Base-by-base conservation (phyloP, 1,139 yeast species). In the Candida labiduridarum region DNA sequence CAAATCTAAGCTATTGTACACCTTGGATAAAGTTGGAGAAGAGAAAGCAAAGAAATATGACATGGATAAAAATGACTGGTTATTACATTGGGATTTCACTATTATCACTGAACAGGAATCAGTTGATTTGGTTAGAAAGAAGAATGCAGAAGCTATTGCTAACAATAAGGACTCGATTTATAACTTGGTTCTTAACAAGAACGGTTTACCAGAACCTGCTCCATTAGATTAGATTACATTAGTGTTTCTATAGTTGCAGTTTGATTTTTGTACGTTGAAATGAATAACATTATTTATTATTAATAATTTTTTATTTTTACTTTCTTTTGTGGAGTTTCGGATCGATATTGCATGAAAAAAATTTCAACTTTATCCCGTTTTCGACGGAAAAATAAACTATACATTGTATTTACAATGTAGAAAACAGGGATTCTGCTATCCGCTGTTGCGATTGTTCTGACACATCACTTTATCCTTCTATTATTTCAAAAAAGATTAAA, bases 21-120 rank as follows among this genome's bases (percentile, higher is more conserved):
- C 56, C 25, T 61, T 61, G 56, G 58, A 51, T 27, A 56, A 51
- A 46, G 49, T 57, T 41, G 66, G 67, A 31, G 55, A 53, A 30
- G 60, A 57, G 36, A 52, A 55, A 33, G 69, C 68, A 7, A 48
- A 49, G 35, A 49, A 59, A 45, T 56, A 60, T 45, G 56, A 53
- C 25, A 61, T 64, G 59, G 50, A 61, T 3, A 56, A 57, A 22
- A 59, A 62, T 40, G 68, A 64, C 52, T 63, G 66, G 65, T 56
- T 56, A 44, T 57, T 66, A 51, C 48, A 59, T n/a, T 60, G 65
- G 59, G 61, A 66, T 45, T 66, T 66, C 52, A 60, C 55, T 25
- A 53, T 66, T 19, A 55, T 62, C 40, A 56, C 66, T 8, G 55
- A 59, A 22, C 57, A 54, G 15, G 63, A 64, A 47, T 57, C 66